Evolutionary conservation across 2,329 filamentous ascomycete genomes (phyloP).

Genomic region (Ploettnerulaceae sp.): DNA sequence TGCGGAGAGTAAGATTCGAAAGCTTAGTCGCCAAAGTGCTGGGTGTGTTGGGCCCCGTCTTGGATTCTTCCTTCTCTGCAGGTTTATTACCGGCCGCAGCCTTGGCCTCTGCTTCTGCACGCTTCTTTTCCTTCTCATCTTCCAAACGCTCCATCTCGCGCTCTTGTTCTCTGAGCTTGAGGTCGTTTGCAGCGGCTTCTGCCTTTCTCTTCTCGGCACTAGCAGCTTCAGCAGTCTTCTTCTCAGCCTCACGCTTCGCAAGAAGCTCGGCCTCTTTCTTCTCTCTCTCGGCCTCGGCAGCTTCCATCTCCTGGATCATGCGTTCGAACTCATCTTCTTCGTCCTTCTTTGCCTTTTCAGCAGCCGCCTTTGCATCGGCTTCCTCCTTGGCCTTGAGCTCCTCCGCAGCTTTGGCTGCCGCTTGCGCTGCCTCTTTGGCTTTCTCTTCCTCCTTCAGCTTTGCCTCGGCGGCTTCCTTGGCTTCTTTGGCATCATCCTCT

Average conservation of each 20-base stretch:
- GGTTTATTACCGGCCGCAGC: constrained; percentile 18
- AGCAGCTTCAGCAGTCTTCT: constrained; percentile 38
- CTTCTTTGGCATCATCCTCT: constrained; percentile 34
- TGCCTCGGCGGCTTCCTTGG: constrained; percentile 30
- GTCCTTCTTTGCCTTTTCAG: constrained; percentile 35
- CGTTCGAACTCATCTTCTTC: constrained; percentile 55
- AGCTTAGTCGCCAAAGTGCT: constrained; percentile 41
- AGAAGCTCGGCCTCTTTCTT: constrained; percentile 35
- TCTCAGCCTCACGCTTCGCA: constrained; percentile 32
- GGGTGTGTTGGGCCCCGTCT: constrained; percentile 27
- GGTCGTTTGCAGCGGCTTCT: constrained; percentile 53
- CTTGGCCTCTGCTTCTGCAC: constrained; percentile 44
- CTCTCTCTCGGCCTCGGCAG: constrained; percentile 33
- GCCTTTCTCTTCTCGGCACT: constrained; percentile 43
- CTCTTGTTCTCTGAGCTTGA: constrained; percentile 67
- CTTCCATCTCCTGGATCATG: constrained; percentile 55
- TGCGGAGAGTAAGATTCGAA: constrained; percentile 45
- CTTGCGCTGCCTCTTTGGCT: constrained; percentile 31
- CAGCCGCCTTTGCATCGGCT: constrained; percentile 31
- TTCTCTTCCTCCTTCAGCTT: constrained; percentile 36
- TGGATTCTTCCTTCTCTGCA: constrained; percentile 29
- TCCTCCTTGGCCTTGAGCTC: constrained; percentile 36
- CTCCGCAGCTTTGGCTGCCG: constrained; percentile 33
- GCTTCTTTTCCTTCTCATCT: constrained; percentile 61
- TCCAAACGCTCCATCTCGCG: constrained; percentile 68